Evolutionary conservation across 164 flowering plant genomes (phyloP), one percentile per base, ranked within the genome.

Genomic region (Piper betle): DNA sequence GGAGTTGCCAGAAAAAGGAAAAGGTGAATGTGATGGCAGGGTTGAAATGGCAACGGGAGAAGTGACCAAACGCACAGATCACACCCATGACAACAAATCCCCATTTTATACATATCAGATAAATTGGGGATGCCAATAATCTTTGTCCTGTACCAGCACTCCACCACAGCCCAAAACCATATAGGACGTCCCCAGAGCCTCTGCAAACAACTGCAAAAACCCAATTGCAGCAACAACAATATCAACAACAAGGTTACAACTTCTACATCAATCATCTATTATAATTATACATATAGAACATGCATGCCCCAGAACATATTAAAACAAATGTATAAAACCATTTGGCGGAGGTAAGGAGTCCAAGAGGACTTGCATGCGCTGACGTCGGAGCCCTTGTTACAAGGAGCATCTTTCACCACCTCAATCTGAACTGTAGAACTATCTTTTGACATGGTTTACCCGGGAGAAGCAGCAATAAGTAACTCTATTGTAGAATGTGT

Each of bases 141-240:
- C 73, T 10, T 62, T 15, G 58, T 84, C 79, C 57, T 78, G 84
- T 16, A 69, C 74, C 66, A 80, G 78, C 52, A 82, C 50, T 5
- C 67, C 82, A 57, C 86, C 80, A 0, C 89, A 86, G 0, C 81
- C 82, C 16, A 84, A 82, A 50, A 84, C 71, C 66, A 84, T 41
- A 55, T 80, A 84, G 56, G 73, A 82, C 4, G 89, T 84, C 17
- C 83, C 89, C 40, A 79, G 25, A 13, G 69, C 56, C 74, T 84
- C 89, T 15, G 89, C 89, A 2, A 84, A 68, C 62, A 82, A 37
- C 89, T 84, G 69, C n/a, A n/a, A n/a, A n/a, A n/a, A n/a, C n/a
- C n/a, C n/a, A n/a, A n/a, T n/a, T n/a, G n/a, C n/a, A n/a, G n/a
- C n/a, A n/a, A n/a, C n/a, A n/a, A n/a, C n/a, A n/a, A n/a, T n/a